These are phyloP conservation scores for Gardenia jasminoides DNA, from an alignment of 257 asterid species.

Conservation along the genomic window DNA sequence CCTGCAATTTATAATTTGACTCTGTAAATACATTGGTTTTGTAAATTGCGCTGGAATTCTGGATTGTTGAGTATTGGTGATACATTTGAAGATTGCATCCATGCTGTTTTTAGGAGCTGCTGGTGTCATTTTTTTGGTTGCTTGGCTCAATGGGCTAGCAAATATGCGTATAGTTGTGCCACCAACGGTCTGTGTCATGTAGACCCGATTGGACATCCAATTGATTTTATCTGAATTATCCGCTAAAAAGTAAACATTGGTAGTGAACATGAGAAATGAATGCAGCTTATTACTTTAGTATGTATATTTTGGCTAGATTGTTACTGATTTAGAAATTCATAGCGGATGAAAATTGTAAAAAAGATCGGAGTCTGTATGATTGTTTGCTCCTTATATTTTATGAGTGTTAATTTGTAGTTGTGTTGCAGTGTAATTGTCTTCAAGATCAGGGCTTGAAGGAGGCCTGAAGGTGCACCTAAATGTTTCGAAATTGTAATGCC, in stretches of 20 bases:
- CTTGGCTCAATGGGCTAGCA: not conserved
- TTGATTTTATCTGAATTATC: too few relatives aligned
- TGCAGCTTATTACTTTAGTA: not conserved
- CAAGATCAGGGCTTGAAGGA: too few relatives aligned
- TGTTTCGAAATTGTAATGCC: too few relatives aligned
- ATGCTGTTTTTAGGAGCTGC: too few relatives aligned
- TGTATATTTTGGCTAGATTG: not conserved
- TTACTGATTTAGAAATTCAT: not conserved
- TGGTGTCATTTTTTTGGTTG: not conserved
- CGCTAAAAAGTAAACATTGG: not conserved
- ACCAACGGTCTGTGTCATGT: not conserved
- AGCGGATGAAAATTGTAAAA: not conserved
- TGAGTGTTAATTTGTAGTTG: too few relatives aligned
- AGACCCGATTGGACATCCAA: too few relatives aligned
- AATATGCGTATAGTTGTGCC: not conserved
- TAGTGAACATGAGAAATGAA: not conserved
- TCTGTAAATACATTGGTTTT: slow-evolving; percentile 51
- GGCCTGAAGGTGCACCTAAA: too few relatives aligned
- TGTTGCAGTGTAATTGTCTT: too few relatives aligned
- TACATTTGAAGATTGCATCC: not conserved
- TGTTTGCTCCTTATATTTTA: too few relatives aligned
- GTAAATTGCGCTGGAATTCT: slow-evolving; percentile 46
- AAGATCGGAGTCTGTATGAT: too few relatives aligned
- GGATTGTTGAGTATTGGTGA: slow-evolving; percentile 35
- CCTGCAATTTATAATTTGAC: slow-evolving; percentile 42